Base-by-base conservation (phyloP, 2,329 filamentous ascomycete genomes). In the Magnaporthiopsis rhizophila region DNA sequence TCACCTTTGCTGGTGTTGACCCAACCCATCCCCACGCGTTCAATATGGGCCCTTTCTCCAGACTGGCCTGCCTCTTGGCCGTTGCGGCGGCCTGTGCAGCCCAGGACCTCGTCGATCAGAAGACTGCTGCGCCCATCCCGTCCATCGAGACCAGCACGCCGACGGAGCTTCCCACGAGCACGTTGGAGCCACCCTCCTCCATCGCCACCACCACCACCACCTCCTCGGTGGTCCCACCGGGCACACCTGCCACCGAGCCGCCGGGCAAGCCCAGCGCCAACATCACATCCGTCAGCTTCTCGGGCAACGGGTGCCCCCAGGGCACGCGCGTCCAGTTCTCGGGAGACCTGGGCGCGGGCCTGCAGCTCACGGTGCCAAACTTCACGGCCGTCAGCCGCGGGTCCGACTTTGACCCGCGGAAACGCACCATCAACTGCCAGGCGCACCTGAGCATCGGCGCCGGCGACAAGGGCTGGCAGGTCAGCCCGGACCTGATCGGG, bases 361-460 rank as follows among this genome's bases (percentile, higher is more conserved):
- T 58, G 53, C 30, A 63, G 13, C 21, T 63, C 18, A 38, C 26
- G n/a, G 58, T 38, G 28, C 53, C 58, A 34, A 63, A 63, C 32
- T 63, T 59, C 32, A 63, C 62, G 8, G 62, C 56, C 9, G 62
- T 45, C 32, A 28, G 26, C 32, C 30, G 58, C 53, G 78, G 78
- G 3, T 77, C 77, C 26, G 76, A 21, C 15, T 57, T 57, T 11
- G 30, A 74, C 61, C 67, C 70, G 2, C 65, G 73, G 15, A 74
- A 78, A 65, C 73, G 72, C 68, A 75, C 74, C 69, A 80, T 80
- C 75, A 80, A 80, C 75, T 80, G 78, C 72, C 77, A 79, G 71
- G 75, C 80, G 53, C 78, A 80, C 69, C 68, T 80, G 65, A 77
- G 73, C 69, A 74, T 80, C 66, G 78, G 78, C 18, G 76, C 75